A percentile compares a stretch with the other conserved stretches of the same genome.
phyloP scores from a whole-genome alignment of 179 eudicot species.

The Heliamphora pulchella region DNA sequence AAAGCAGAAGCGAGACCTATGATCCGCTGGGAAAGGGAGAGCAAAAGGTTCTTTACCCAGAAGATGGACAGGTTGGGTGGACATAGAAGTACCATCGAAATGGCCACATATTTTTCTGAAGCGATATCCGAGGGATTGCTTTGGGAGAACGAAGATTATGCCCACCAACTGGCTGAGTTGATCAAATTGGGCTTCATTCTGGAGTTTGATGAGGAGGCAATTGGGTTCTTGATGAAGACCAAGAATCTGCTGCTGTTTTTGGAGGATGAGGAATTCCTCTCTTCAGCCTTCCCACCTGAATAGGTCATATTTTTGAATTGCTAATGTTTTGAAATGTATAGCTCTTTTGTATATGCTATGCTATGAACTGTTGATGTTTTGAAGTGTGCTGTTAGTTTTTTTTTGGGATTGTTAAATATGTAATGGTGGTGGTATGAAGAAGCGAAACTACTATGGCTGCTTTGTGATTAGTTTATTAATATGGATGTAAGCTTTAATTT shows the following conservation, averaged over 20 bases:
- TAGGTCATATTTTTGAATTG: conserved; percentile 11
- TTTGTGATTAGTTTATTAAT: neutral
- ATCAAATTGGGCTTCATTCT: conserved; percentile 45
- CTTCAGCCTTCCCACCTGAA: conserved; percentile 32
- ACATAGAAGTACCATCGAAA: conserved; percentile 33
- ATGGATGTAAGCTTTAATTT: neutral
- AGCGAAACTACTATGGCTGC: neutral
- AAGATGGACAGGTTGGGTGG: conserved; percentile 36
- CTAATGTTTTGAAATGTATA: neutral
- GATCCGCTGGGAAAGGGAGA: conserved; percentile 57
- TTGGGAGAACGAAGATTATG: conserved; percentile 48
- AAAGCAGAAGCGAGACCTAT: conserved; percentile 29
- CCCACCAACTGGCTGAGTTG: conserved; percentile 39
- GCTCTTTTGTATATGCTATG: neutral
- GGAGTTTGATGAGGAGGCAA: conserved; percentile 47
- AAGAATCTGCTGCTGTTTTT: conserved; percentile 52
- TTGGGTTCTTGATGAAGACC: conserved; percentile 46
- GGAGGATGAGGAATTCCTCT: conserved; percentile 55
- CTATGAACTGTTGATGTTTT: neutral
- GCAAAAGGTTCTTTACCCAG: conserved; percentile 29
- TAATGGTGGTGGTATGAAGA: neutral
- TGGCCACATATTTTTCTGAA: conserved; percentile 48
- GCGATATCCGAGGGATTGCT: conserved; percentile 51
- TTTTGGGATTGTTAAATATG: neutral
- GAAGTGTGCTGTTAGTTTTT: neutral